Evolutionary conservation across 2,329 filamentous ascomycete species (phyloP), one percentile per base, ranked within the genome.

Genomic region (Aspergillus fischeri): DNA sequence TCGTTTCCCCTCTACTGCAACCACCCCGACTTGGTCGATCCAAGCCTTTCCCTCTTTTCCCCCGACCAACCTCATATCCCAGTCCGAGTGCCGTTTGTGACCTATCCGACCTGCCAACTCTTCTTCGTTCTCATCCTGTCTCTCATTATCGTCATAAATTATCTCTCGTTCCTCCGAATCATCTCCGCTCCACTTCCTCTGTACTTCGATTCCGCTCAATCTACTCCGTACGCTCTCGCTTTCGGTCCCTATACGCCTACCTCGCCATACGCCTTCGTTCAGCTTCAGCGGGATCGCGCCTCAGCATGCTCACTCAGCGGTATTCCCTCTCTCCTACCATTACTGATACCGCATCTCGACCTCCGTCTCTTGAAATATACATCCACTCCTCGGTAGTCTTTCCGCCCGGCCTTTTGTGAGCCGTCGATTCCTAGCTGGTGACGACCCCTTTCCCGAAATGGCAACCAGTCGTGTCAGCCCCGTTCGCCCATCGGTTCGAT

Each of bases 291-390:
- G 59, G 58, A 67, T 59, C 65, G 63, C 65, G 63, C 65, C 69
- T 66, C 71, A 73, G 71, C 70, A 73, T 73, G 71, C 69, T 67
- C 65, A 58, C 61, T 71, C 68, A 69, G 62, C 58, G 52, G 52
- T 65, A 61, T 59, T 60, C 65, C 59, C 61, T 67, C 57, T 65
- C 63, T 62, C 56, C 61, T 56, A 68, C 58, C 27, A 45, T 63
- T 11, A 47, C 59, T 57, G 59, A 65, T 61, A 61, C 63, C 55
- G 60, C 63, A 49, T 62, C 61, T 60, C 69, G 67, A 67, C 66
- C 69, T 60, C 68, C 67, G 52, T 68, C 61, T 62, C 57, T 66
- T 53, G 53, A 54, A 61, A 62, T 63, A 58, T 63, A 63, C 58
- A 53, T 52, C 59, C 51, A 63, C 56, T 51, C 20, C 32, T 42